phyloP scores from a whole-genome alignment of 768 basidiomycete species.

The Pholiota microspora region DNA sequence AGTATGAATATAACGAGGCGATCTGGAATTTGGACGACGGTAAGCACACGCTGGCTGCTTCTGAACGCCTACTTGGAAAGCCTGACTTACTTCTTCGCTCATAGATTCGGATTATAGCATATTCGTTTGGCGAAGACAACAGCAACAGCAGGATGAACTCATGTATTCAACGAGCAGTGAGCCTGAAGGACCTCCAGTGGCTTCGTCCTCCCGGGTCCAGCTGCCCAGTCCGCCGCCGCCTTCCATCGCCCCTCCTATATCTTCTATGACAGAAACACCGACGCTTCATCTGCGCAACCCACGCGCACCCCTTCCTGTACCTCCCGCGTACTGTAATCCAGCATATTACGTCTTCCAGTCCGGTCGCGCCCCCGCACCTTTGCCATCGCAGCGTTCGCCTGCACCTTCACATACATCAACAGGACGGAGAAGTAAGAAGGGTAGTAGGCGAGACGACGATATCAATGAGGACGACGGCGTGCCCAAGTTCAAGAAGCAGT shows the following conservation, averaged over 20 bases:
- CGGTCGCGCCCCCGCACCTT: conserved; percentile 26
- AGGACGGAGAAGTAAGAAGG: conserved; percentile 40
- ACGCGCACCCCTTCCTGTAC: conserved; percentile 50
- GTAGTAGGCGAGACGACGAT: conserved; percentile 14
- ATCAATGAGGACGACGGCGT: conserved; percentile 42
- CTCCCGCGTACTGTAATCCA: conserved; percentile 65
- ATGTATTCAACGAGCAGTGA: conserved; percentile 5
- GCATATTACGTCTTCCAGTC: conserved; percentile 68
- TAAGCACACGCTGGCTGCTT: too few relatives aligned
- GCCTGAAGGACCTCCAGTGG: conserved; percentile 14
- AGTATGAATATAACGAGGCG: conserved; percentile 78
- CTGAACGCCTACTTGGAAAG: too few relatives aligned
- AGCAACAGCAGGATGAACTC: conserved; percentile 20
- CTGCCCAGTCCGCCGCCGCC: conserved; percentile 12
- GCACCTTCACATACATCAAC: conserved; percentile 37
- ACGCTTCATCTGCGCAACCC: conserved; percentile 69
- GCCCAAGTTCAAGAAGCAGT: conserved; percentile 70
- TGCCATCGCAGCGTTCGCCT: conserved; percentile 28
- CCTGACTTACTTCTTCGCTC: too few relatives aligned
- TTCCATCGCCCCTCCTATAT: conserved; percentile 1
- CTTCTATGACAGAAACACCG: conserved; percentile 30
- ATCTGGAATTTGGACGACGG: conserved; percentile 92
- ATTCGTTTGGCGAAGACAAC: conserved; percentile 69
- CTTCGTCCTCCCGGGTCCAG: conserved; percentile 25
- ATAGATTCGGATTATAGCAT: conserved; percentile 86